These are phyloP conservation scores for Brassica carinata DNA, from an alignment of 345 rosid genomes.

Conservation along the genomic window DNA sequence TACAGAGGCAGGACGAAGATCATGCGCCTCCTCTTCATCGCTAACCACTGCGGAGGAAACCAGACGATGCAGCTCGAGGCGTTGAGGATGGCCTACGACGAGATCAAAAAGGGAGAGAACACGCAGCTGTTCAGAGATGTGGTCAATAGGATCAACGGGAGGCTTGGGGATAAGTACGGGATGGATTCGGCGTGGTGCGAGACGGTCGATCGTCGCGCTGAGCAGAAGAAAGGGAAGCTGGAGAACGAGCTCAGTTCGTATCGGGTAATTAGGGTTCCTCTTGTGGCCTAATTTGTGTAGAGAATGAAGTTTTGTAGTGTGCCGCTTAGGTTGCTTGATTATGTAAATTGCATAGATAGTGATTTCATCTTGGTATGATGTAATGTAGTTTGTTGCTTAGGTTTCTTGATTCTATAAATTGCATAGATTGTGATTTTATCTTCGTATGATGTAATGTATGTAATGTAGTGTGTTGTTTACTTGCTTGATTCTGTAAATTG, in stretches of 20 bases:
- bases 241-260: conserved; percentile 95
- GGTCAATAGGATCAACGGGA: conserved; percentile 68
- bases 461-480: neutral
- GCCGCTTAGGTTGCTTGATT: neutral
- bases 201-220: conserved; percentile 71
- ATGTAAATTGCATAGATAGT: neutral
- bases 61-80: conserved; percentile 78
- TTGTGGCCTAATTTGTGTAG: neutral
- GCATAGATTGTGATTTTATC: neutral
- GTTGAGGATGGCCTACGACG: conserved; percentile 90
- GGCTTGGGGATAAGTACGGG: conserved; percentile 62
- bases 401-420: neutral
- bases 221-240: conserved; percentile 81
- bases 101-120: conserved; percentile 94
- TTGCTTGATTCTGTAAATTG: neutral
- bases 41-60: conserved; percentile 70
- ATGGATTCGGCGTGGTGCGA: conserved; percentile 81
- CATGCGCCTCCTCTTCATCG: conserved; percentile 77
- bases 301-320: neutral
- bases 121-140: conserved; percentile 80
- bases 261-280: conserved; percentile 52
- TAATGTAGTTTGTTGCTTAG: neutral
- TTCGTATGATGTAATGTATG: neutral
- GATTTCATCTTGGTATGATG: neutral
- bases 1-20: conserved; percentile 91